These are phyloP conservation scores for Neofusicoccum sp. DNA, from an alignment of 2,329 filamentous ascomycete genomes.

Conservation along the genomic window DNA sequence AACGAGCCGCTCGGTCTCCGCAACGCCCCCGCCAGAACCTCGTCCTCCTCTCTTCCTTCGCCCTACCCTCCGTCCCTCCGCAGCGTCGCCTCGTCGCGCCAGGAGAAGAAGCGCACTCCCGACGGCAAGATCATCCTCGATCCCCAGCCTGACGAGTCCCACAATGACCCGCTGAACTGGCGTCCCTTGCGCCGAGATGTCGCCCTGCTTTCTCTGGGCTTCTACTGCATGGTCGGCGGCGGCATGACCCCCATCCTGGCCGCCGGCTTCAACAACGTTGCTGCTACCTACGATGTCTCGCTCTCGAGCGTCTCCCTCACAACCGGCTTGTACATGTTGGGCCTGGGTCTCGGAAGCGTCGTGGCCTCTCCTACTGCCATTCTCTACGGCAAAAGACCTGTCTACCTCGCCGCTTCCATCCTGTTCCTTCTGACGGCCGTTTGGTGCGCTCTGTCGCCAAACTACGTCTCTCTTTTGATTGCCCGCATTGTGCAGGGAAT, in stretches of 20 bases:
- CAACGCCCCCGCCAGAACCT: slow-evolving; percentile 61
- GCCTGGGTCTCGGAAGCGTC: slow-evolving; percentile 79
- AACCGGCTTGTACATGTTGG: slow-evolving; percentile 92
- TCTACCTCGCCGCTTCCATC: slow-evolving; percentile 75
- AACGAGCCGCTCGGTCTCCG: slow-evolving; percentile 63
- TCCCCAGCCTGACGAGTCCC: slow-evolving; percentile 86
- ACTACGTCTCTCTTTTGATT: slow-evolving; percentile 73
- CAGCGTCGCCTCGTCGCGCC: slow-evolving; percentile 18
- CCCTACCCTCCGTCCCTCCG: slow-evolving; percentile 27
- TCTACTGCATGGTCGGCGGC: slow-evolving; percentile 91
- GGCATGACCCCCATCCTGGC: slow-evolving; percentile 89
- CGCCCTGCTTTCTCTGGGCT: slow-evolving; percentile 77
- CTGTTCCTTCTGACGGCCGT: slow-evolving; percentile 74
- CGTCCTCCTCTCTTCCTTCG: slow-evolving; percentile 54
- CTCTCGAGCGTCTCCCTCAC: slow-evolving; percentile 77
- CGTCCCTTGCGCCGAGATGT: slow-evolving; percentile 74
- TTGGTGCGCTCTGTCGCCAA: slow-evolving; percentile 85
- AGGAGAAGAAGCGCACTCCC: slow-evolving; percentile 68
- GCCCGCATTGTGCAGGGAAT: slow-evolving; percentile 86
- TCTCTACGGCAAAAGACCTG: slow-evolving; percentile 82
- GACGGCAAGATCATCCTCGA: slow-evolving; percentile 85
- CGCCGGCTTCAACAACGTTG: slow-evolving; percentile 83
- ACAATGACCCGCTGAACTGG: slow-evolving; percentile 94
- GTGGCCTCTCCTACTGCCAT: slow-evolving; percentile 89
- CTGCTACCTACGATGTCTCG: slow-evolving; percentile 62